These are phyloP conservation scores for Neocallimastix lanati DNA, from an alignment of 192 early-diverging fungal species.

Conservation along the genomic window DNA sequence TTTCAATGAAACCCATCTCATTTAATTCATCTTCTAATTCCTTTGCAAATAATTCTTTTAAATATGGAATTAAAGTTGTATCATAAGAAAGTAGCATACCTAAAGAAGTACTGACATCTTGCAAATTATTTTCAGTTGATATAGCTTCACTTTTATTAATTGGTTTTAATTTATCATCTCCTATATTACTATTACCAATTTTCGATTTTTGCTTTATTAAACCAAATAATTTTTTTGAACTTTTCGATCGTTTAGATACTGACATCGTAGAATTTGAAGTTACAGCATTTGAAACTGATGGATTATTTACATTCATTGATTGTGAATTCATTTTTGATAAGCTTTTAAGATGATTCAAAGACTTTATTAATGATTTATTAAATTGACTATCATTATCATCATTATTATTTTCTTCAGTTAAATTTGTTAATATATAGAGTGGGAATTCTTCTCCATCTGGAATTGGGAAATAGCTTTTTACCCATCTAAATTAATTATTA, in stretches of 20 bases:
- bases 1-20: conserved; percentile 1
- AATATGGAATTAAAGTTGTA: conserved; percentile 29
- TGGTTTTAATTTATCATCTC: not conserved
- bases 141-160: conserved; percentile 2
- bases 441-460: not conserved
- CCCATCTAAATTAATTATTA: conserved; percentile 1
- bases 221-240: not conserved
- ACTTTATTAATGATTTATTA: not conserved
- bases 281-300: not conserved
- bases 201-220: conserved; percentile 1
- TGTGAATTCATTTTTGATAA: not conserved
- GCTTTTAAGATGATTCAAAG: not conserved
- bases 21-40: conserved; percentile 20
- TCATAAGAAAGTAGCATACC: conserved; percentile 14
- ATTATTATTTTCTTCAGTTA: not conserved
- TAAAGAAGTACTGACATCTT: not conserved
- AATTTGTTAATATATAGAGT: not conserved
- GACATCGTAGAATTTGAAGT: not conserved
- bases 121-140: not conserved
- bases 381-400: not conserved
- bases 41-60: conserved; percentile 17
- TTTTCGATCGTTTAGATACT: not conserved
- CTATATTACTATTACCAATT: not conserved
- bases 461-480: not conserved
- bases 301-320: not conserved